Conservation (phyloP, 495 filamentous ascomycete genomes). For the Daldinia decipiens region DNA sequence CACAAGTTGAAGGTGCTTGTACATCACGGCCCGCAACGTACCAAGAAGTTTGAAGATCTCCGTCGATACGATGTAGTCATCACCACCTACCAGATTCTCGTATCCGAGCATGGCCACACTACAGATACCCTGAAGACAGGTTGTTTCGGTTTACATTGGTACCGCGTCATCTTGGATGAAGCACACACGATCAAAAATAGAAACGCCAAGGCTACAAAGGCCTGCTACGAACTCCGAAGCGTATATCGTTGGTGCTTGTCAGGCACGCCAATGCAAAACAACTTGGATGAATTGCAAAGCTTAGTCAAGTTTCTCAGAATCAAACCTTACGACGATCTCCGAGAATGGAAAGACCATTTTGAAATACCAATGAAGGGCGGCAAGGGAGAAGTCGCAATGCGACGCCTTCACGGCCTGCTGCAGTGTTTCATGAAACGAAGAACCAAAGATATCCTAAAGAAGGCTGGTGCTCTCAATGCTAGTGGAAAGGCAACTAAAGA, state of each 20-base stretch:
- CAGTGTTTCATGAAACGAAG: constrained; percentile 95
- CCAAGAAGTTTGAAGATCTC: constrained; percentile 77
- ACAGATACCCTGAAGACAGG: constrained; percentile 72
- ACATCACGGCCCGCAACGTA: constrained; percentile 87
- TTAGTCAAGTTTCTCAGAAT: constrained; percentile 94
- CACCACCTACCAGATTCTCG: constrained; percentile 94
- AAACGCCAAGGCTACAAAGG: constrained; percentile 92
- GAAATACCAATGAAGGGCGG: constrained; percentile 85
- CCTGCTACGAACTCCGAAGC: constrained; percentile 79
- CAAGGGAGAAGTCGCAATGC: constrained; percentile 87
- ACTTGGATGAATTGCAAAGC: constrained; percentile 95
- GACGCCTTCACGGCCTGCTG: constrained; percentile 82
- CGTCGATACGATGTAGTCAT: constrained; percentile 94
- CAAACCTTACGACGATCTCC: constrained; percentile 83
- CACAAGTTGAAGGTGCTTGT: constrained; percentile 82
- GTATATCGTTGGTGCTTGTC: constrained; percentile 96
- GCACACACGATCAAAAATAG: constrained; percentile 98
- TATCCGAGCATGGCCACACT: constrained; percentile 82
- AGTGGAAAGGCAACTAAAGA: constrained; percentile 66
- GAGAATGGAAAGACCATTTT: constrained; percentile 88
- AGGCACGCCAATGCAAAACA: constrained; percentile 97
- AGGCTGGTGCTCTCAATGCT: constrained; percentile 77
- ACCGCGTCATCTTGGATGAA: constrained; percentile 93
- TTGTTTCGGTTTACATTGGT: constrained; percentile 93
- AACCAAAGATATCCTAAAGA: constrained; percentile 92